Evolutionary conservation across 306 rosid genomes (phyloP), one percentile per base, ranked within the genome.

Genomic region (barrel medic (Medicago truncatula)): DNA sequence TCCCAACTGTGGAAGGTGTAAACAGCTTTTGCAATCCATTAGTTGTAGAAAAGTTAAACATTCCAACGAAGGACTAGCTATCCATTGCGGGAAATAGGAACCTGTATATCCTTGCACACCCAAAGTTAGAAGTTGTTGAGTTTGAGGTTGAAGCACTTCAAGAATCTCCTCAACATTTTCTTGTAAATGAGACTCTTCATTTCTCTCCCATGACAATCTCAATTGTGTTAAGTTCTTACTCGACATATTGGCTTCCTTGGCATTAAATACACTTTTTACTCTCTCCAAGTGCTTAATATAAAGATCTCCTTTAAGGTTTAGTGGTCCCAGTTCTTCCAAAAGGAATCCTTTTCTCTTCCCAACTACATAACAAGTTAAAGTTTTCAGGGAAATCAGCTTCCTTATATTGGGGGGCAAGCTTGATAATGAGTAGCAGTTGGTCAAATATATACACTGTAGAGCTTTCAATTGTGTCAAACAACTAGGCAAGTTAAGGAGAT

Each of bases 141-240:
- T 7, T 54, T 66, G 2, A 8, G 82, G 85, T 49, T 64, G 58
- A 50, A 82, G 85, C 14, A 5, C 53, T 58, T 82, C 62, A 16
- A 82, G 60, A 69, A 82, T 40, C 1, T 67, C 10, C 62, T 72
- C 82, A 7, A 1, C 79, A 49, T 59, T 49, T 67, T 73, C 72
- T 17, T 41, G 28, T 40, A 0, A 8, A 6, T 36, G 10, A 0
- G 46, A 46, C 11, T 67, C 80, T 25, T 73, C 68, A 12, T 17
- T 11, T 28, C 1, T 39, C 2, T 3, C 49, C 83, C 83, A 78
- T 17, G 67, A 57, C 68, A 82, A 68, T 13, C 0, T 0, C 28
- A 82, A 73, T 0, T 9, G 0, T 0, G 2, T 78, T 1, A 78
- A 14, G 9, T 21, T 44, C 76, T 82, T 82, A 5, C 46, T 39